Percentiles rank a stretch among this genome's conserved stretches.
Conservation (phyloP, 306 rosid species). For the Glycine tomentella region DNA sequence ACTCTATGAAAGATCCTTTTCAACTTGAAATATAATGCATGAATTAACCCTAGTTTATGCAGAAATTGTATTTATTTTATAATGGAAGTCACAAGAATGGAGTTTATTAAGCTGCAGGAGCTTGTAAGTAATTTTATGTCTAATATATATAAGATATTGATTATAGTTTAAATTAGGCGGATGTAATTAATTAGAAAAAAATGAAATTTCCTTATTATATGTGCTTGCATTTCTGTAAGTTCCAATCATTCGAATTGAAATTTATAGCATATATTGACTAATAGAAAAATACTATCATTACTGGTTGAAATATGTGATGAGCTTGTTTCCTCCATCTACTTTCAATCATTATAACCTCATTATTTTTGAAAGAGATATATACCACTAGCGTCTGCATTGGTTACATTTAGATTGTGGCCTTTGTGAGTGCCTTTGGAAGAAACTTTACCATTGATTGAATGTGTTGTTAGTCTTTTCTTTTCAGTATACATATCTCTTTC, state of each 20-base stretch:
- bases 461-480: conserved; percentile 52
- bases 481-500: conserved; percentile 32
- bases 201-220: not conserved
- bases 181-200: no score
- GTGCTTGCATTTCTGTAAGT: not conserved
- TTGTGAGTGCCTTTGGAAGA: conserved; percentile 46
- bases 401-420: conserved; percentile 40
- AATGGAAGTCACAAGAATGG: no score
- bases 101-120: no score
- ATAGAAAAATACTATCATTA: conserved; percentile 37
- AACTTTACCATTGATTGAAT: conserved; percentile 46
- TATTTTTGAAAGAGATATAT: conserved; percentile 40
- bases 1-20: not conserved
- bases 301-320: conserved; percentile 44
- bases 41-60: not conserved
- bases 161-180: no score
- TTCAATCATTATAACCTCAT: conserved; percentile 53
- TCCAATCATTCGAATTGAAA: conserved; percentile 39
- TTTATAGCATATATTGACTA: conserved; percentile 24
- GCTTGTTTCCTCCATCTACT: conserved; percentile 44
- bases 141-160: no score
- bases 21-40: not conserved
- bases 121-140: not conserved
- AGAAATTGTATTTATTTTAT: no score
- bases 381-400: conserved; percentile 39